Conservation (phyloP, 176 grass and related monocot genomes). For the Phyllostachys edulis region DNA sequence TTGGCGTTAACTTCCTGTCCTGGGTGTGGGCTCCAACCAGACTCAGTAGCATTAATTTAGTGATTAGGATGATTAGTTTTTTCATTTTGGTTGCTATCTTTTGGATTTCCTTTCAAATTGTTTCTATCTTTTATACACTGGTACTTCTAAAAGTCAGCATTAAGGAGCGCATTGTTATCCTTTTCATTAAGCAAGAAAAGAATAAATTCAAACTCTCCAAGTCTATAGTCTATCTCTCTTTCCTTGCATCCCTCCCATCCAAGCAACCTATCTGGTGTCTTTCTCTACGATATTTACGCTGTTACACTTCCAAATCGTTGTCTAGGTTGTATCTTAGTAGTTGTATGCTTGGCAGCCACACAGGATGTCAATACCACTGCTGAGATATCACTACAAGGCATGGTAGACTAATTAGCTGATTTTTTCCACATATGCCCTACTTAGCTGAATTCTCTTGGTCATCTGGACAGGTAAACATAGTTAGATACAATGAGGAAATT, state of each 20-base stretch:
- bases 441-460: background rate
- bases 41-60: too few species aligned
- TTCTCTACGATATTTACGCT: background rate
- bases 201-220: background rate
- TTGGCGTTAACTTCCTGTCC: too few species aligned
- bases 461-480: slow-evolving; percentile 66
- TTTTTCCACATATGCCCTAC: too few species aligned
- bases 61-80: too few species aligned
- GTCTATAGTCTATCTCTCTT: background rate
- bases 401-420: background rate
- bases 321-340: background rate
- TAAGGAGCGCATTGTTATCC: background rate
- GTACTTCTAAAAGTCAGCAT: background rate
- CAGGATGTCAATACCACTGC: background rate
- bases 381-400: background rate
- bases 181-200: background rate
- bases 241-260: background rate
- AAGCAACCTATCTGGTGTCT: background rate
- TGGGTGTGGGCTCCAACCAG: too few species aligned
- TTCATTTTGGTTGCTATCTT: background rate
- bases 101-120: background rate
- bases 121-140: background rate
- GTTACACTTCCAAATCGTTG: background rate
- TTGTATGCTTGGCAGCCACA: background rate
- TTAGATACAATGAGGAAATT: slow-evolving; percentile 56